Conservation (phyloP, 345 rosid species). For the Populus ilicifolia region DNA sequence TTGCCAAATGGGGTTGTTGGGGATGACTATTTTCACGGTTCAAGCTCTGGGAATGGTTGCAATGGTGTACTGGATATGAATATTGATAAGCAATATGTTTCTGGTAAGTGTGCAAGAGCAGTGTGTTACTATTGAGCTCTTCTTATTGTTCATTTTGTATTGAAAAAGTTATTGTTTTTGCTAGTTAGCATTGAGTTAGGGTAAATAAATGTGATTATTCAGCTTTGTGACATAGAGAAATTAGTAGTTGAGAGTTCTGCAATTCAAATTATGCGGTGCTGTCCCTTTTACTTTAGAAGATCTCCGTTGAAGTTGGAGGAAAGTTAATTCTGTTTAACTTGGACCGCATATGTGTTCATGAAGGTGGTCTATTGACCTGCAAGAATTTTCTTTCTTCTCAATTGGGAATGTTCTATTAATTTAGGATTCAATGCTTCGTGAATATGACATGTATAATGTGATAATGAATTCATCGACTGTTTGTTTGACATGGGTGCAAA, state of each 20-base stretch:
- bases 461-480: background rate
- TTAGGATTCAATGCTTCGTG: background rate
- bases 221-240: background rate
- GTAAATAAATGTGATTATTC: background rate
- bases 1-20: constrained; percentile 44
- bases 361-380: background rate
- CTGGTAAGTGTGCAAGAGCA: constrained; percentile 39
- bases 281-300: background rate
- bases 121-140: background rate
- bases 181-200: background rate
- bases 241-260: background rate
- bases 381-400: background rate
- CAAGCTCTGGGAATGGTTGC: constrained; percentile 26
- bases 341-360: background rate
- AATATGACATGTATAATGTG: background rate
- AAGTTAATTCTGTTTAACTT: background rate
- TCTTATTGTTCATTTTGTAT: background rate
- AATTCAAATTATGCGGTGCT: background rate
- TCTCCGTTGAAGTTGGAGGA: background rate
- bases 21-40: constrained; percentile 10
- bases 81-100: constrained; percentile 40
- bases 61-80: constrained; percentile 40
- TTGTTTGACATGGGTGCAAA: background rate
- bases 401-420: background rate
- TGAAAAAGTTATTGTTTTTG: background rate